Conservation (phyloP, 192 early-diverging fungal species). For the Linnemannia zychae region DNA sequence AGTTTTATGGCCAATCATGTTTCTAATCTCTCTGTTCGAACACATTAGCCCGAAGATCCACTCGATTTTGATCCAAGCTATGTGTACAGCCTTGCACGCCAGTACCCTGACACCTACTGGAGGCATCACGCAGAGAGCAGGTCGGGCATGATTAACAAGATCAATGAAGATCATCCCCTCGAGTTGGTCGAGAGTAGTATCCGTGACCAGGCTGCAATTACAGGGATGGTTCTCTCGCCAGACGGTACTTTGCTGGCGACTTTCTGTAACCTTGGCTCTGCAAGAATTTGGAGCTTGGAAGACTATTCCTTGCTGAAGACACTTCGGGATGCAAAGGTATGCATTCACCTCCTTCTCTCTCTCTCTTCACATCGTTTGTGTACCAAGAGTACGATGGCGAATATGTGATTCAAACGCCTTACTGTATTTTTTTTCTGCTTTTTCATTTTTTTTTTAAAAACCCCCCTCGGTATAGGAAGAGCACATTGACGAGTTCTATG, state of each 20-base stretch:
- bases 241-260: conserved; percentile 91
- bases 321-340: conserved; percentile 75
- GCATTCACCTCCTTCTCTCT: neutral
- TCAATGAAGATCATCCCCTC: conserved; percentile 81
- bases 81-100: conserved; percentile 62
- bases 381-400: neutral
- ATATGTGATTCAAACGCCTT: neutral
- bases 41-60: conserved; percentile 40
- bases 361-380: neutral
- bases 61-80: conserved; percentile 68
- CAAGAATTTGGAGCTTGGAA: conserved; percentile 86
- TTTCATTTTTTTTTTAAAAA: no score
- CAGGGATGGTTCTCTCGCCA: conserved; percentile 85
- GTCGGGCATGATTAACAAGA: conserved; percentile 70
- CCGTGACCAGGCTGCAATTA: conserved; percentile 85
- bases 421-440: neutral
- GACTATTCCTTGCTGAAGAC: conserved; percentile 78
- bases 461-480: conserved; percentile 65
- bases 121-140: conserved; percentile 63
- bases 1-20: no score
- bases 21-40: neutral
- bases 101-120: conserved; percentile 77
- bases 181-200: conserved; percentile 73
- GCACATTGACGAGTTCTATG: conserved; percentile 94
- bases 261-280: conserved; percentile 84